Evolutionary conservation across 139 green algal species (phyloP).

Genomic region (Pycnococcus provasolii): DNA sequence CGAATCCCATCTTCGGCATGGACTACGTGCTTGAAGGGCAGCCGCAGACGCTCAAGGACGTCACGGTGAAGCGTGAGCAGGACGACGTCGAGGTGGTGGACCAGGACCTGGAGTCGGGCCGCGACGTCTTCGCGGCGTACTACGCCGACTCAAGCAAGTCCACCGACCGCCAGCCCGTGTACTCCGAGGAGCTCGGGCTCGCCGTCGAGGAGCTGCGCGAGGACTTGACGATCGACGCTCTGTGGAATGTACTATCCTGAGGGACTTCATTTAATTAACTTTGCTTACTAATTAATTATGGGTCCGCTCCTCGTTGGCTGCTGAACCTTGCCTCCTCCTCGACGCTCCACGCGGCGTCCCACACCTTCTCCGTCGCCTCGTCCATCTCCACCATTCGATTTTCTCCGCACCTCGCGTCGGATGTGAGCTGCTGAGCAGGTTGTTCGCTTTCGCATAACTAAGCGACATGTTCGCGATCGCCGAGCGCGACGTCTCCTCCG

Average conservation of each 20-base stretch:
- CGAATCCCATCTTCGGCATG: constrained; percentile 48
- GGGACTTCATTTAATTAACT: neutral
- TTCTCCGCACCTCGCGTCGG: too few species aligned
- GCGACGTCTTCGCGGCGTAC: constrained; percentile 47
- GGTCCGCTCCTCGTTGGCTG: too few species aligned
- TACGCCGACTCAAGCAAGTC: constrained; percentile 43
- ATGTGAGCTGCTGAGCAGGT: too few species aligned
- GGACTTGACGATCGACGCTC: constrained; percentile 42
- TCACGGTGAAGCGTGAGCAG: constrained; percentile 7
- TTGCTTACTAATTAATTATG: too few species aligned
- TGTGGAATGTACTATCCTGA: constrained; percentile 54
- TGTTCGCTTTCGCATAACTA: too few species aligned
- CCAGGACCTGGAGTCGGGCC: neutral
- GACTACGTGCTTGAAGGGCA: constrained; percentile 49
- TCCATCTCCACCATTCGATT: too few species aligned
- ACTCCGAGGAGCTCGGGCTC: constrained; percentile 46
- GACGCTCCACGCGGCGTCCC: too few species aligned
- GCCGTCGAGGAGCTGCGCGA: constrained; percentile 49
- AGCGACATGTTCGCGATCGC: too few species aligned
- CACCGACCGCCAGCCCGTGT: constrained; percentile 37
- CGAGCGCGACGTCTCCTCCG: too few species aligned
- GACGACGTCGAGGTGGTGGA: constrained; percentile 44
- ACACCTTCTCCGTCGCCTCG: too few species aligned
- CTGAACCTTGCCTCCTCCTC: too few species aligned
- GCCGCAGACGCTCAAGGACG: neutral